Evolutionary conservation across 1,284 basidiomycete genomes (phyloP).

Genomic region (Inonotus hispidus): DNA sequence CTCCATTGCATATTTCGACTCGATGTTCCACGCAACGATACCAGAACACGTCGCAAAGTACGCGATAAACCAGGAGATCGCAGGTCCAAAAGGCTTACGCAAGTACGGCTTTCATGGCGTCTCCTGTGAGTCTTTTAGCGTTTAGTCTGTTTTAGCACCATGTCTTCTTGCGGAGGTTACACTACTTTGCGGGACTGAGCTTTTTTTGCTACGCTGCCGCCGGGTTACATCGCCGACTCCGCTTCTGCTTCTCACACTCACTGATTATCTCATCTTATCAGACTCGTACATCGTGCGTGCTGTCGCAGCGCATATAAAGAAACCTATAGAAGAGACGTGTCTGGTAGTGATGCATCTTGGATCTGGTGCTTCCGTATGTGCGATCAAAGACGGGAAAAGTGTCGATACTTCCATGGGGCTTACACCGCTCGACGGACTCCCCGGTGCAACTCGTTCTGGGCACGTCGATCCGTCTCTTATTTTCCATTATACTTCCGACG

Average conservation of each 20-base stretch:
- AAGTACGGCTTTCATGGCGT: slow-evolving; percentile 90
- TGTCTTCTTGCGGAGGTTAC: neutral
- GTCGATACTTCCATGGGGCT: slow-evolving; percentile 83
- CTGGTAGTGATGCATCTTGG: slow-evolving; percentile 82
- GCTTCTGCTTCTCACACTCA: slow-evolving; percentile 44
- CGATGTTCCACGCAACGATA: slow-evolving; percentile 76
- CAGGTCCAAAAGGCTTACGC: slow-evolving; percentile 59
- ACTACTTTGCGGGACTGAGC: neutral
- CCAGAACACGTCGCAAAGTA: slow-evolving; percentile 73
- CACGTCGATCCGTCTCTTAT: slow-evolving; percentile 79
- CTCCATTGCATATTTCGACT: slow-evolving; percentile 78
- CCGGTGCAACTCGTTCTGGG: slow-evolving; percentile 83
- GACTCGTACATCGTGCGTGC: slow-evolving; percentile 59
- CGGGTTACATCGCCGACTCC: slow-evolving; percentile 20
- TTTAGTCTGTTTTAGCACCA: slow-evolving; percentile 47
- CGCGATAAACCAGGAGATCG: slow-evolving; percentile 62
- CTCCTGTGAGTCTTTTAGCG: slow-evolving; percentile 43
- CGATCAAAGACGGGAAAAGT: slow-evolving; percentile 64
- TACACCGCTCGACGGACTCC: slow-evolving; percentile 72
- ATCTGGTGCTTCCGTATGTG: slow-evolving; percentile 77
- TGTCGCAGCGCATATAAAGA: slow-evolving; percentile 53
- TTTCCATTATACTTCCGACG: slow-evolving; percentile 77
- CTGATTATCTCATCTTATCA: slow-evolving; percentile 23
- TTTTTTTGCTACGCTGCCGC: neutral
- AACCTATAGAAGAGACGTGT: slow-evolving; percentile 44